A percentile compares a stretch with the other conserved stretches of the same genome.
These are phyloP conservation scores for Erodium texanum DNA, from an alignment of 441 rosid genomes.

Conservation along the genomic window DNA sequence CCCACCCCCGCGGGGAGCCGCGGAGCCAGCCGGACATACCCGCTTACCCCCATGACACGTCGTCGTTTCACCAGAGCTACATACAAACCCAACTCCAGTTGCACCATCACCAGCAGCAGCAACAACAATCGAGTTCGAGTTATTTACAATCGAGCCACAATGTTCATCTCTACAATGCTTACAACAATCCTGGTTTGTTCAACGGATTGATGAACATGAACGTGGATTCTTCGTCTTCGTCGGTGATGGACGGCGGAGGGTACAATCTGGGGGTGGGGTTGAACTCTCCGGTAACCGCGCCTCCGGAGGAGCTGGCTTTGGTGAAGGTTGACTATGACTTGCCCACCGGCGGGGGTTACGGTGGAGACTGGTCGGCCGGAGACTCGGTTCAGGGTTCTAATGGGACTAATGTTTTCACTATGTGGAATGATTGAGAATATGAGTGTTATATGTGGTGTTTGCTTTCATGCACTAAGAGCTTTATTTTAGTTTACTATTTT, in stretches of 20 bases:
- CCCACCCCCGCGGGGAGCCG: too few relatives aligned
- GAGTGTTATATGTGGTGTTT: too few relatives aligned
- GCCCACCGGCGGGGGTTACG: slow-evolving; percentile 41
- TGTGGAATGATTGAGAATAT: slow-evolving; percentile 64
- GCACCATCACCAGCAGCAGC: too few relatives aligned
- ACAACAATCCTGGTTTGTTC: slow-evolving; percentile 56
- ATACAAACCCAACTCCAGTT: slow-evolving; percentile 45
- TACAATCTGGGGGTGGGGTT: slow-evolving; percentile 46
- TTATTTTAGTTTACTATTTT: not conserved
- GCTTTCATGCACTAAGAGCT: too few relatives aligned
- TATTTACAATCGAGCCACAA: slow-evolving; percentile 37
- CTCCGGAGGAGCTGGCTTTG: slow-evolving; percentile 41
- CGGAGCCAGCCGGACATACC: slow-evolving; percentile 18
- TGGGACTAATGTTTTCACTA: slow-evolving; percentile 55
- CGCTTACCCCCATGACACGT: slow-evolving; percentile 44
- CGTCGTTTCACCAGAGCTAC: slow-evolving; percentile 48
- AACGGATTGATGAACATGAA: slow-evolving; percentile 49
- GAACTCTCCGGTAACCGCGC: slow-evolving; percentile 36
- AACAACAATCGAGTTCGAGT: slow-evolving; percentile 6
- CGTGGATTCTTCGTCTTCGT: slow-evolving; percentile 34
- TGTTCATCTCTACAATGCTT: slow-evolving; percentile 51
- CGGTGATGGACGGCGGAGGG: slow-evolving; percentile 43
- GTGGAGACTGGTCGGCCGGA: slow-evolving; percentile 50
- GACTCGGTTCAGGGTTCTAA: slow-evolving; percentile 68
- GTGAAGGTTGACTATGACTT: slow-evolving; percentile 86